Evolutionary conservation across 1,284 basidiomycete genomes (phyloP), one percentile per base, ranked within the genome.

Genomic region (Sphagnurus paluster): DNA sequence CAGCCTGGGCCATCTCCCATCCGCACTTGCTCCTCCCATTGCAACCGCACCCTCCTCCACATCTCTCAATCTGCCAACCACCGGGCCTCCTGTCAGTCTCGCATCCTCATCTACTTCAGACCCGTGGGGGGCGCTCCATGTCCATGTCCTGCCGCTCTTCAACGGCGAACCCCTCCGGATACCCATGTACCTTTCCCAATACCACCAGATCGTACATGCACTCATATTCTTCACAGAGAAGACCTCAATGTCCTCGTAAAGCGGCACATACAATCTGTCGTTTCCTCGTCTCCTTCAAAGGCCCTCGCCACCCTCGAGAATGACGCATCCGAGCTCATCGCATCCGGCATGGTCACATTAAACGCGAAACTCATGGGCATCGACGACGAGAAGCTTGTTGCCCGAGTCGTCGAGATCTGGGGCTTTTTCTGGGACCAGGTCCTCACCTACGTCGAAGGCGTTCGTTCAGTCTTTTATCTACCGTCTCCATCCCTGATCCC

Each of bases 401-500:
- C 74, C 1, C 77, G 90, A 7, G 75, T 96, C 8, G 90, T 93
- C 1, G 92, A 96, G 55, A 76, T 90, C 11, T 98, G 95, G 95
- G 80, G 78, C 5, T 95, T 96, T 72, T 98, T 97, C 70, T 97
- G 93, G 85, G 88, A 90, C 53, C 87, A 92, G 52, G 84, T 98
- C 16, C 70, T 98, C 1, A 93, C 94, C 1, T 95, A 93, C 61
- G 72, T 93, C 32, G 90, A 94, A 74, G 88, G 87, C 42, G 89
- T 90, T 58, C 61, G 83, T 74, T 13, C 48, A 32, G 30, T 33
- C 13, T 16, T 13, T 37, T 29, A 16, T 5, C 17, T 16, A 24
- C 17, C n/a, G 13, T 25, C 11, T 35, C 38, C 33, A n/a, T 28
- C 42, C 24, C 38, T 52, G 14, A 44, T 42, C 42, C 26, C 23